Percentiles rank a stretch among this genome's conserved stretches.
phyloP scores from a whole-genome alignment of 192 early-diverging fungal genomes.

The Backusella psychrophila region DNA sequence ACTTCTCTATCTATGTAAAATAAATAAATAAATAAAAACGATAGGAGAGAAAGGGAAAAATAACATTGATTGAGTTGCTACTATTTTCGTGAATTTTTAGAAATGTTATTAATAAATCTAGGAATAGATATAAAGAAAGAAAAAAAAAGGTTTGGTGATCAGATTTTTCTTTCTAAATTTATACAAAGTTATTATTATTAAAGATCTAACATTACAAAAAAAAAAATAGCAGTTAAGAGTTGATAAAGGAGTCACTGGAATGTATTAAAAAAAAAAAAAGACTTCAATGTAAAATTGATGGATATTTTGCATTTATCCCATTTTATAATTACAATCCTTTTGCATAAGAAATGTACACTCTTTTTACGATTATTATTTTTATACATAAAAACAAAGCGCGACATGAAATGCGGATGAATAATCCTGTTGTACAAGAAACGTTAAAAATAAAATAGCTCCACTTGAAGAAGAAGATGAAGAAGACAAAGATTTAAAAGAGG shows the following conservation, averaged over 20 bases:
- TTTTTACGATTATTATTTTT: background rate
- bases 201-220: background rate
- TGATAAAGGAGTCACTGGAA: background rate
- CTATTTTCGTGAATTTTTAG: background rate
- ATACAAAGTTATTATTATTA: background rate
- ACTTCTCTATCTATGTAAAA: background rate
- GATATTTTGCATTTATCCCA: background rate
- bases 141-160: background rate
- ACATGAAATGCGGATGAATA: background rate
- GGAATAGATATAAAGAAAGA: background rate
- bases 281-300: background rate
- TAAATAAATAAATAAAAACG: background rate
- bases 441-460: background rate
- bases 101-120: background rate
- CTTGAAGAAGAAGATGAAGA: background rate
- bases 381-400: background rate
- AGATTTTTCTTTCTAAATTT: constrained; percentile 1
- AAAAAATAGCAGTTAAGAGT: background rate
- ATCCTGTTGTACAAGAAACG: background rate
- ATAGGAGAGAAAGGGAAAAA: background rate
- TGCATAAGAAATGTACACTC: background rate
- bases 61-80: background rate
- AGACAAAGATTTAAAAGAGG: background rate
- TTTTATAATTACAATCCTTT: background rate
- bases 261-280: background rate